phyloP scores from a whole-genome alignment of 176 grass and related monocot species.

The Aegilops tauschii region DNA sequence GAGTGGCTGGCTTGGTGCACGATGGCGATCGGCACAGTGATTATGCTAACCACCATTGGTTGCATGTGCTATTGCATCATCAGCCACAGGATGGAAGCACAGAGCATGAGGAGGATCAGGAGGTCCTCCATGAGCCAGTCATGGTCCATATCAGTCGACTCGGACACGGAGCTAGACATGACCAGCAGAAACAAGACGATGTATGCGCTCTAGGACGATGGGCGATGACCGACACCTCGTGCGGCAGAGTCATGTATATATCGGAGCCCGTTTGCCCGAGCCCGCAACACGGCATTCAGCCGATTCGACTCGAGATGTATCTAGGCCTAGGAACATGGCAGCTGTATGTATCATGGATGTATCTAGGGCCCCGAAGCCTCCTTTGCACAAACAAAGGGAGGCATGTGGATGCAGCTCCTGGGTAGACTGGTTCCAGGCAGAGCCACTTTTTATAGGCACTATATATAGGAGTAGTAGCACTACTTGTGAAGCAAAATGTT shows the following conservation, averaged over 20 bases:
- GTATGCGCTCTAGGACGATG: slow-evolving; percentile 66
- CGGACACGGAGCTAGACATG: slow-evolving; percentile 63
- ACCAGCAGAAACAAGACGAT: slow-evolving; percentile 86
- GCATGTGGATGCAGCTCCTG: not conserved
- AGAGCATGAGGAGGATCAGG: slow-evolving; percentile 81
- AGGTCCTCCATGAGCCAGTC: slow-evolving; percentile 68
- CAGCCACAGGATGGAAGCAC: slow-evolving; percentile 79
- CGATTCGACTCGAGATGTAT: slow-evolving; percentile 27
- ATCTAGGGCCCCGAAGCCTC: slow-evolving; percentile 3
- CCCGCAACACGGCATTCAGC: slow-evolving; percentile 20
- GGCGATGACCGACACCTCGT: not conserved
- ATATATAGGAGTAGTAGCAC: not conserved
- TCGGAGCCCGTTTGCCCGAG: slow-evolving; percentile 31
- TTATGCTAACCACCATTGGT: slow-evolving; percentile 74
- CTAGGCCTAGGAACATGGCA: slow-evolving; percentile 32
- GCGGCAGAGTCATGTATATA: slow-evolving; percentile 40
- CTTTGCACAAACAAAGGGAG: not conserved
- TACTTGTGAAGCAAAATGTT: slow-evolving; percentile 34
- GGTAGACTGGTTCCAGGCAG: slow-evolving; percentile 9
- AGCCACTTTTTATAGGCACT: slow-evolving; percentile 41
- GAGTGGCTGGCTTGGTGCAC: slow-evolving; percentile 92
- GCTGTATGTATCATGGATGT: slow-evolving; percentile 8
- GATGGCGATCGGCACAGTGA: slow-evolving; percentile 76
- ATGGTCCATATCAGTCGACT: slow-evolving; percentile 59
- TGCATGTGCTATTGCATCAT: slow-evolving; percentile 89